Evolutionary conservation across 164 flowering plant species (phyloP), one percentile per base, ranked within the genome.

Genomic region (Magnolia kwangsiensis): DNA sequence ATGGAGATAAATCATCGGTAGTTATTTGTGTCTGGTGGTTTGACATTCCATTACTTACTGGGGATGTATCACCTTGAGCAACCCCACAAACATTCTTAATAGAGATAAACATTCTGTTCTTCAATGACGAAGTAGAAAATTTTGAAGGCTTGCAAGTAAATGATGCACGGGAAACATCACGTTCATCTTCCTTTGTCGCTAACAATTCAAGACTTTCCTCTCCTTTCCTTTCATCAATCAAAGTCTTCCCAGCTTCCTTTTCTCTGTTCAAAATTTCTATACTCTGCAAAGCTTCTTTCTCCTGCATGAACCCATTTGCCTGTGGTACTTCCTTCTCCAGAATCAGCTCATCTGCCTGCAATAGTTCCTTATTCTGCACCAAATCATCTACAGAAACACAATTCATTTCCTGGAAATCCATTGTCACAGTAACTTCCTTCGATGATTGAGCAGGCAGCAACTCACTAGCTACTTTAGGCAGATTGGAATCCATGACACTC

Each of bases 361-460:
- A 23, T 10, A 55, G 11, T 21, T 77, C 81, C 73, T 61, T 76
- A 29, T 74, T 76, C 65, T 37, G 51, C 67, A 64, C 61, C 69
- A n/a, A 76, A 68, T 74, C 74, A 66, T 75, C 65, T 0, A 6
- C 31, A 67, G 7, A 16, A 31, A 14, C 71, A 67, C 3, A 0
- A 24, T 37, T 31, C 71, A 16, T 16, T 63, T 69, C 80, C 69
- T 61, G 70, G 7, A 37, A 49, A 69, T 31, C 64, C 59, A 7
- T 27, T 24, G 51, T 55, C 14, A 19, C 45, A 74, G 76, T 31
- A 31, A 3, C 69, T 59, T 75, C 51, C 59, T 49, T 64, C n/a
- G 24, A 6, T 71, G 76, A 67, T 73, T 67, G 61, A 72, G 70
- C 74, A 77, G 84, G 80, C 9, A 45, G 77, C 21, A 51, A 50